phyloP scores from a whole-genome alignment of 1,284 basidiomycete species.

The Mixia osmundae region DNA sequence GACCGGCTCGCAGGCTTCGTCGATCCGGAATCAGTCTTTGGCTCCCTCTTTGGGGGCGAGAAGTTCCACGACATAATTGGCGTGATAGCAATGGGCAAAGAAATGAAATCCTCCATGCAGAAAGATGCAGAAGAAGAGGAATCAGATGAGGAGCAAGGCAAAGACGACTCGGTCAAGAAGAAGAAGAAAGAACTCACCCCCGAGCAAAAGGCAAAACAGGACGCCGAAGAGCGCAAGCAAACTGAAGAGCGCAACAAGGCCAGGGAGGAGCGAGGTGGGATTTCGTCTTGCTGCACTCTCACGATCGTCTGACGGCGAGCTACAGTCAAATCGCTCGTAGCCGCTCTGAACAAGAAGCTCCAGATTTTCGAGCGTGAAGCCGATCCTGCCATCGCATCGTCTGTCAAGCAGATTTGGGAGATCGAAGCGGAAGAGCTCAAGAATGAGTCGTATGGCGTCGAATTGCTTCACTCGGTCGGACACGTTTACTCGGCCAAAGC shows the following conservation, averaged over 20 bases:
- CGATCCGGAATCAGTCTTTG: conserved; percentile 73
- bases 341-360: too few species aligned
- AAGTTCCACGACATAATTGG: conserved; percentile 29
- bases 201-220: conserved; percentile 40
- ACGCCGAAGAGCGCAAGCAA: conserved; percentile 22
- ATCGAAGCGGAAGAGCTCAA: conserved; percentile 38
- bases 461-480: conserved; percentile 74
- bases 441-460: conserved; percentile 77
- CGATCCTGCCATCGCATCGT: conserved; percentile 12
- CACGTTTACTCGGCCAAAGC: conserved; percentile 69
- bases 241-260: conserved; percentile 57
- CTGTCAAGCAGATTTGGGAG: conserved; percentile 17
- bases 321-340: conserved; percentile 80
- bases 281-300: background rate
- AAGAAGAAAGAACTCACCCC: conserved; percentile 7
- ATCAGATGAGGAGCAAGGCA: conserved; percentile 22
- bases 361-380: conserved; percentile 18
- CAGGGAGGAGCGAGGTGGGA: conserved; percentile 36
- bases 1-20: conserved; percentile 25
- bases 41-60: conserved; percentile 53
- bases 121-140: conserved; percentile 60
- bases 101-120: conserved; percentile 95
- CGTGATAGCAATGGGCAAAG: conserved; percentile 46
- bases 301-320: conserved; percentile 53
- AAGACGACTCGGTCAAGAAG: conserved; percentile 3